Evolutionary conservation across 768 basidiomycete species (phyloP).

Genomic region (Suillus luteus): DNA sequence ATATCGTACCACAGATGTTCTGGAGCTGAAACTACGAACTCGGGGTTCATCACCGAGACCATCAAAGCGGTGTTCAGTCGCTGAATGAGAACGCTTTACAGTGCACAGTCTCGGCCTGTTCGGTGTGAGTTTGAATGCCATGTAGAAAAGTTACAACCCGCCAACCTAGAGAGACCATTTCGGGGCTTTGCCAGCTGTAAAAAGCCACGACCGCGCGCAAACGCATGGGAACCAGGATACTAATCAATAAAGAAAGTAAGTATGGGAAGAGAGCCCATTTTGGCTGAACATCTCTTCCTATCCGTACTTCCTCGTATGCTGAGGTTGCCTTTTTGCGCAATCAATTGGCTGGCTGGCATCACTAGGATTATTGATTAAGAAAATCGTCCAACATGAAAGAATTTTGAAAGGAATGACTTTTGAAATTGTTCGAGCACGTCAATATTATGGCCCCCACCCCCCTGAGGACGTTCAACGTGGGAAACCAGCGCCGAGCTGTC

Average conservation of each 20-base stretch:
- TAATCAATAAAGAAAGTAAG: neutral
- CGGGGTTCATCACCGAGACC: neutral
- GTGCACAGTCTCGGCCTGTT: neutral
- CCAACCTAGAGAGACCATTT: neutral
- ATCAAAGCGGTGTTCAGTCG: neutral
- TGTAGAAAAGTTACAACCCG: neutral
- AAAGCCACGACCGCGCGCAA: neutral
- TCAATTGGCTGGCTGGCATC: neutral
- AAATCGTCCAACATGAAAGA: neutral
- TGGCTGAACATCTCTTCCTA: constrained; percentile 3
- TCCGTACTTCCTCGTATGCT: neutral
- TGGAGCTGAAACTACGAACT: neutral
- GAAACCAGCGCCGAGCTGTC: neutral
- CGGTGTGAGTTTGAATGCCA: neutral
- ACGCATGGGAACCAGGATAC: neutral
- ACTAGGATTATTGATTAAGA: too few species aligned
- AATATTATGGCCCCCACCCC: neutral
- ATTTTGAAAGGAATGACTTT: too few species aligned
- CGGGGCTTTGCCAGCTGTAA: neutral
- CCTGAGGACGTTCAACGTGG: neutral
- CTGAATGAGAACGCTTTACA: neutral
- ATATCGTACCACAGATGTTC: neutral
- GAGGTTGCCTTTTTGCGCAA: neutral
- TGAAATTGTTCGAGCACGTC: neutral
- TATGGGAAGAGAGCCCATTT: neutral